A percentile compares a stretch with the other conserved stretches of the same genome.
These are phyloP conservation scores for Pleurostoma richardsiae DNA, from an alignment of 2,329 filamentous ascomycete genomes.

Conservation along the genomic window DNA sequence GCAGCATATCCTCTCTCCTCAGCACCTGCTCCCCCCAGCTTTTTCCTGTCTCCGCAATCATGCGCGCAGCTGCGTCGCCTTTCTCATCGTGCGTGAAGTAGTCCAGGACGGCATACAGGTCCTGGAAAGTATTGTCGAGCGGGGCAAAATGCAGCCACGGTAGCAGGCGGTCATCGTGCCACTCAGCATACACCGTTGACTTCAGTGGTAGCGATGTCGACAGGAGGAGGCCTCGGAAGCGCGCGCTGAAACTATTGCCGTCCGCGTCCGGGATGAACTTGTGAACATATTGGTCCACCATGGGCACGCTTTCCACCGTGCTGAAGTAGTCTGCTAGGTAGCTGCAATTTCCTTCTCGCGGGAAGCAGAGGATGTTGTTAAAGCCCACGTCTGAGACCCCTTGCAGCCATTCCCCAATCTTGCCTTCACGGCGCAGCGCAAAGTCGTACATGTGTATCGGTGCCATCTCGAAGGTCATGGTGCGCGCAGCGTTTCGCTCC, in stretches of 20 bases:
- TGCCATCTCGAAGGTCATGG: conserved; percentile 46
- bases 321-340: conserved; percentile 31
- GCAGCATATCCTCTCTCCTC: conserved; percentile 58
- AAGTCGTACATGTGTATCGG: conserved; percentile 35
- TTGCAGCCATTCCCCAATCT: conserved; percentile 34
- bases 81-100: conserved; percentile 54
- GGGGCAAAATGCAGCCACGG: conserved; percentile 72
- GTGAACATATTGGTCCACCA: conserved; percentile 44
- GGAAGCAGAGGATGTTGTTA: conserved; percentile 31
- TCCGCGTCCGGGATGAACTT: conserved; percentile 70
- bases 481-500: conserved; percentile 32
- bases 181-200: conserved; percentile 67
- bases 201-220: conserved; percentile 65
- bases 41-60: conserved; percentile 55
- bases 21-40: conserved; percentile 59
- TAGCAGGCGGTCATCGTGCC: conserved; percentile 65
- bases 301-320: conserved; percentile 25
- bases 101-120: conserved; percentile 60
- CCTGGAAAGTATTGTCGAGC: conserved; percentile 62
- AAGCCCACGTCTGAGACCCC: conserved; percentile 38
- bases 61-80: conserved; percentile 50
- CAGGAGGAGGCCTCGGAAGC: conserved; percentile 59
- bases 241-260: conserved; percentile 60
- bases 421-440: conserved; percentile 20
- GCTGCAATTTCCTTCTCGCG: conserved; percentile 24